A percentile compares a stretch with the other conserved stretches of the same genome.
Evolutionary conservation across 108 stramenopile species (phyloP).

Genomic region (Heterococcus sp.): DNA sequence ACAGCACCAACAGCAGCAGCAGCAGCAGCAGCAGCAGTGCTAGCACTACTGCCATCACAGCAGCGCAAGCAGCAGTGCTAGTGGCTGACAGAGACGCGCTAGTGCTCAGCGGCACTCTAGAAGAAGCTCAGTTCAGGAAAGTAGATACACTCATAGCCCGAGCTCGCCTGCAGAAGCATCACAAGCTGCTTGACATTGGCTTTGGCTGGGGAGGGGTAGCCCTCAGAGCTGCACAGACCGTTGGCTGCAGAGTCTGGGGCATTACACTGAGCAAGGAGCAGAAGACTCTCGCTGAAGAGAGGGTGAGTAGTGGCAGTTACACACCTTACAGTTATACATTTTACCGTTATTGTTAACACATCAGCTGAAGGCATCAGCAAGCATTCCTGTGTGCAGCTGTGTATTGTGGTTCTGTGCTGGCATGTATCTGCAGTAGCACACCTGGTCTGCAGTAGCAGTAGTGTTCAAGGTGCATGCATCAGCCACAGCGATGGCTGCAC

Average conservation of each 20-base stretch:
- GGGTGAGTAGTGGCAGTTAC: conserved; percentile 22
- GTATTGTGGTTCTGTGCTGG: too few relatives aligned
- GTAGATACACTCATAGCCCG: conserved; percentile 77
- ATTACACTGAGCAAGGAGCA: conserved; percentile 93
- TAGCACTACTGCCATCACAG: too few relatives aligned
- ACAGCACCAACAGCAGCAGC: too few relatives aligned
- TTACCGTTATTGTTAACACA: too few relatives aligned
- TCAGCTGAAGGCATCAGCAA: too few relatives aligned
- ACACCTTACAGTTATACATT: not conserved
- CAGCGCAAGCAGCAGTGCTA: not conserved
- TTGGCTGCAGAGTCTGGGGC: conserved; percentile 77
- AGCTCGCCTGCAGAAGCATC: conserved; percentile 60
- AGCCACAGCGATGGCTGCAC: too few relatives aligned
- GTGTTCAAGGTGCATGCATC: too few relatives aligned
- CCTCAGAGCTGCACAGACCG: conserved; percentile 57
- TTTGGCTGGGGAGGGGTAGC: conserved; percentile 93
- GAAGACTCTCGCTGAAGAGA: conserved; percentile 74
- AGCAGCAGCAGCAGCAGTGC: too few relatives aligned
- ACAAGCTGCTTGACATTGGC: conserved; percentile 81
- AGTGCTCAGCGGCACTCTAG: conserved; percentile 52
- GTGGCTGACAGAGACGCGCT: too few relatives aligned
- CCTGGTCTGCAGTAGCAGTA: too few relatives aligned
- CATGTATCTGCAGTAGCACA: too few relatives aligned
- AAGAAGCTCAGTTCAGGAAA: conserved; percentile 92
- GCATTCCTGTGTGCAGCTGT: too few relatives aligned